Percentiles rank a stretch among this genome's conserved stretches.
These are phyloP conservation scores for Suillus paluster DNA, from an alignment of 768 basidiomycete genomes.

Conservation along the genomic window DNA sequence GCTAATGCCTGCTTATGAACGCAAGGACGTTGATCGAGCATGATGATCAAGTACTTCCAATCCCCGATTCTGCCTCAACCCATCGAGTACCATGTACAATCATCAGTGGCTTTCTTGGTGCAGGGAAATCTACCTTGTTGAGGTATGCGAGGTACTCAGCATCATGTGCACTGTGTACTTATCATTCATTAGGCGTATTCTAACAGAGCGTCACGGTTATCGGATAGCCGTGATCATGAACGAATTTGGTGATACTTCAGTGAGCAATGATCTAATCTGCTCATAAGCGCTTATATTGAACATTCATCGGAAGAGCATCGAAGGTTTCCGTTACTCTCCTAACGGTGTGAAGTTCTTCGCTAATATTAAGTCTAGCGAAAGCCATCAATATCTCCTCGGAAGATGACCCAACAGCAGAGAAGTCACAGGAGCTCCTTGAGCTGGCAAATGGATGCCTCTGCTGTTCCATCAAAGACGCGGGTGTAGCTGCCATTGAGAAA, in stretches of 20 bases:
- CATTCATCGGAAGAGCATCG: slow-evolving; percentile 72
- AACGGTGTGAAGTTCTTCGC: slow-evolving; percentile 5
- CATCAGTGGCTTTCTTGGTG: slow-evolving; percentile 93
- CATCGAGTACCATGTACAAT: slow-evolving; percentile 83
- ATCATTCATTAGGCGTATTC: slow-evolving; percentile 64
- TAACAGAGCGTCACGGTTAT: slow-evolving; percentile 93
- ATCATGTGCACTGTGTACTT: not conserved
- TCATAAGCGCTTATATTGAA: slow-evolving; percentile 7
- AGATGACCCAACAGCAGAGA: slow-evolving; percentile 62
- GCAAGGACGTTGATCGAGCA: slow-evolving; percentile 39
- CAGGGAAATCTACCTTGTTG: slow-evolving; percentile 92
- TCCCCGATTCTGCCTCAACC: slow-evolving; percentile 12
- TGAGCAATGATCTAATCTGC: slow-evolving; percentile 40
- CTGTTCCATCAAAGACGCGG: slow-evolving; percentile 95
- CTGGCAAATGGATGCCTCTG: slow-evolving; percentile 97
- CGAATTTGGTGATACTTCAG: slow-evolving; percentile 95
- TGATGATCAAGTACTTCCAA: slow-evolving; percentile 2
- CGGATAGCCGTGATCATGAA: slow-evolving; percentile 99
- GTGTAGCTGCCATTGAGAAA: slow-evolving; percentile 92
- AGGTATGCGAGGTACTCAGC: slow-evolving; percentile 50
- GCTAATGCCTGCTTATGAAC: slow-evolving; percentile 4
- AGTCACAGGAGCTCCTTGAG: slow-evolving; percentile 87
- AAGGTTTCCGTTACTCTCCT: slow-evolving; percentile 57
- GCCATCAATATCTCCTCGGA: slow-evolving; percentile 80
- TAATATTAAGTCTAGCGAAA: slow-evolving; percentile 57